Evolutionary conservation across 2,329 filamentous ascomycete species (phyloP), one percentile per base, ranked within the genome.

Genomic region (Clarireedia paspali): DNA sequence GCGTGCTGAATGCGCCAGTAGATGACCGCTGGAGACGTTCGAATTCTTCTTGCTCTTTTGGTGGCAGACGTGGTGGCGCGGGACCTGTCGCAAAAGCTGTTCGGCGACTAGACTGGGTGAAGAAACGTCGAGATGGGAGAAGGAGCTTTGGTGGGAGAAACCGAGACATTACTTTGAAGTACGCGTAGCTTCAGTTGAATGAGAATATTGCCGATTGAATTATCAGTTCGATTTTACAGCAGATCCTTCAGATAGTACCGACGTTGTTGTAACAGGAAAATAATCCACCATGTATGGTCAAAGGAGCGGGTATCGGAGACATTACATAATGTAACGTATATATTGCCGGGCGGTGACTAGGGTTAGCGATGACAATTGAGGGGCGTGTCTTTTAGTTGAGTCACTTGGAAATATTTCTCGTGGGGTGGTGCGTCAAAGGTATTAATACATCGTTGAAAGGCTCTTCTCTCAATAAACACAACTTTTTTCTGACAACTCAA

Each of bases 21-120:
- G 76, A 95, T 69, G 79, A 77, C 64, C 82, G 82, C 69, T 96
- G 91, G 4, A 97, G 85, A 44, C 84, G 80, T 73, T 96, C 91
- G 70, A 94, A 96, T 62, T 95, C 82, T 70, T 91, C 89, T 75
- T 96, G 91, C 64, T 96, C 86, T 71, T 89, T 84, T 66, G 90
- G 84, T 6, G 92, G 90, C 10, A 97, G 88, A 49, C 90, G 88
- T 0, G 90, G 91, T 15, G 94, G 94, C 6, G 89, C 74, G 24
- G 92, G 89, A 12, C 76, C 76, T 17, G 74, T 67, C 54, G 73
- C 70, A 72, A 79, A 81, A 62, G 67, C 62, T 61, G 67, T 63
- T 61, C 64, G 67, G 47, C 47, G 45, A 39, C 55, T 48, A 10
- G 64, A 60, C n/a, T 62, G 56, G 7, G 63, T 59, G 55, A 69